These are phyloP conservation scores for Microbotryum silenes-acaulis DNA, from an alignment of 1,284 basidiomycete species.

Conservation along the genomic window DNA sequence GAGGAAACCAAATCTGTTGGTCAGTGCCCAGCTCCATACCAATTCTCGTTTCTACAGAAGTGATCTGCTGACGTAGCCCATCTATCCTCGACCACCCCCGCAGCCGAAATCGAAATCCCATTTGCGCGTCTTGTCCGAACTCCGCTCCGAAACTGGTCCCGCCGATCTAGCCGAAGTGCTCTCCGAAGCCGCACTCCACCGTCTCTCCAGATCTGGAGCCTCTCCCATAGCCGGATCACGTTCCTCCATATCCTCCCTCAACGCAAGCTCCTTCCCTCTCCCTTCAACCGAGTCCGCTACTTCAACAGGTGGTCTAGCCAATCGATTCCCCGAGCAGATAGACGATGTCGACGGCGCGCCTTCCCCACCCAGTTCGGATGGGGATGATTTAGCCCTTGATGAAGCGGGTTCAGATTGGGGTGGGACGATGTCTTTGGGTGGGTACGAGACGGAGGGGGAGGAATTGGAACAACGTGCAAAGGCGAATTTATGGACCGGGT, in stretches of 20 bases:
- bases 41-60: not conserved
- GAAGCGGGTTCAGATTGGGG: constrained; percentile 28
- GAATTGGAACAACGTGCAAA: constrained; percentile 10
- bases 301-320: not conserved
- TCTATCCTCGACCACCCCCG: not conserved
- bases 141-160: constrained; percentile 13
- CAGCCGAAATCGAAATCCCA: constrained; percentile 31
- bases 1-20: constrained; percentile 26
- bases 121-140: constrained; percentile 21
- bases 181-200: constrained; percentile 25
- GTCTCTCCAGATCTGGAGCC: constrained; percentile 21
- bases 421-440: constrained; percentile 12
- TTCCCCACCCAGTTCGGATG: not conserved
- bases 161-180: constrained; percentile 25
- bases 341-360: constrained; percentile 10
- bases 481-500: constrained; percentile 25
- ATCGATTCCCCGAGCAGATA: constrained; percentile 24
- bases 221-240: constrained; percentile 14
- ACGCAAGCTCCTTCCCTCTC: not conserved
- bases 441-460: constrained; percentile 23
- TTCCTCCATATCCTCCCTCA: not conserved
- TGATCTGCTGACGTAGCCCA: not conserved
- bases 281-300: not conserved
- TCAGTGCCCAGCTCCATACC: not conserved
- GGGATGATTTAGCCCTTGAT: not conserved